Conservation (phyloP, 305 asterid species). For the Ajuga reptans region DNA sequence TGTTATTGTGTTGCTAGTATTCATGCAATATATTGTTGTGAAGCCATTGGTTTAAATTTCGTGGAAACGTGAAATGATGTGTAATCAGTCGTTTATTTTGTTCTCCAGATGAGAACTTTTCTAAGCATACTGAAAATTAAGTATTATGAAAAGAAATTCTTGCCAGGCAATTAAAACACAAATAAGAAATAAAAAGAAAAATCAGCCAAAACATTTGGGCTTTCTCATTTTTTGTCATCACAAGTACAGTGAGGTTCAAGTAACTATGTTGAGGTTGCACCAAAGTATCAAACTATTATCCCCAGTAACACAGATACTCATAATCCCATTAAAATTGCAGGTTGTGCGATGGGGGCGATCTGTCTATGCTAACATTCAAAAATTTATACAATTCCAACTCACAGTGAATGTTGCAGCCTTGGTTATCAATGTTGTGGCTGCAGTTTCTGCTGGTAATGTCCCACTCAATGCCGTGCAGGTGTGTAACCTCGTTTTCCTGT, state of each 20-base stretch:
- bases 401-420: constrained; percentile 95
- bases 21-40: neutral
- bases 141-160: too few species aligned
- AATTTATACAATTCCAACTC: constrained; percentile 90
- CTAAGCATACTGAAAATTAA: neutral
- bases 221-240: neutral
- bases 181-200: too few species aligned
- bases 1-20: neutral
- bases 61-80: neutral
- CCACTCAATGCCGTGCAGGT: constrained; percentile 98
- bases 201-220: neutral
- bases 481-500: constrained; percentile 15
- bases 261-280: neutral
- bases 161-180: too few species aligned
- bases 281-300: neutral
- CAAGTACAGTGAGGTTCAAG: neutral
- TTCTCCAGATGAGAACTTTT: neutral
- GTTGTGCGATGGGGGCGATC: constrained; percentile 98
- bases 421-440: constrained; percentile 80
- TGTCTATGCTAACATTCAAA: constrained; percentile 89
- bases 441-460: constrained; percentile 78
- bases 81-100: neutral
- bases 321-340: constrained; percentile 34
- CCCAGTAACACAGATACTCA: constrained; percentile 3
- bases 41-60: neutral